Percentiles rank a stretch among this genome's conserved stretches.
phyloP scores from a whole-genome alignment of 768 basidiomycete species.

The Agaricus blazei region DNA sequence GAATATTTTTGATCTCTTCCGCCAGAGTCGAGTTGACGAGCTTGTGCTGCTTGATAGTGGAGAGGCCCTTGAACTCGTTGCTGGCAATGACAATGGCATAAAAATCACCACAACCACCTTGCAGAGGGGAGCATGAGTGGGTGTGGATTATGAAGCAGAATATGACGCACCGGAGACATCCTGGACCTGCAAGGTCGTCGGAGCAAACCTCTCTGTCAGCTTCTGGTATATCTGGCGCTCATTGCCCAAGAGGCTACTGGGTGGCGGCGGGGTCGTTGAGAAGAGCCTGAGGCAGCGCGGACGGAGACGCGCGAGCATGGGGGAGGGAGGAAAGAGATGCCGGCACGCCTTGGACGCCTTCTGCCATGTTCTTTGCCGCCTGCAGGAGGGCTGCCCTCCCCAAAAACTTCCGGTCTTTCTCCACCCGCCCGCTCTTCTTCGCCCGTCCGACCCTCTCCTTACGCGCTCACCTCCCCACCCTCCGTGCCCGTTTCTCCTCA shows the following conservation, averaged over 20 bases:
- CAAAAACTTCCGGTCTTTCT: too few relatives aligned
- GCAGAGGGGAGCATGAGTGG: background rate
- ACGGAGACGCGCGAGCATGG: slow-evolving; percentile 3
- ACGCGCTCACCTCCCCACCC: background rate
- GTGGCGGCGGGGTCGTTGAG: slow-evolving; percentile 2
- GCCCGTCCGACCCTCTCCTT: background rate
- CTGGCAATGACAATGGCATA: slow-evolving; percentile 90
- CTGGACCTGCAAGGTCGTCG: slow-evolving; percentile 78
- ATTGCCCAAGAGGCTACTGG: slow-evolving; percentile 42
- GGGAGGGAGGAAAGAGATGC: slow-evolving; percentile 9
- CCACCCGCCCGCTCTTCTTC: background rate
- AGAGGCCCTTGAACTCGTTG: slow-evolving; percentile 76
- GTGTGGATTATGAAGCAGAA: background rate
- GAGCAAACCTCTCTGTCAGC: slow-evolving; percentile 68
- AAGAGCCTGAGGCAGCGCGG: background rate
- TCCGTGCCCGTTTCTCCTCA: slow-evolving; percentile 3
- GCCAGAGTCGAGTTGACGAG: slow-evolving; percentile 84
- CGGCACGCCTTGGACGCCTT: background rate
- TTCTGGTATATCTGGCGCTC: slow-evolving; percentile 71
- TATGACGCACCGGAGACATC: slow-evolving; percentile 84
- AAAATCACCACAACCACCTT: slow-evolving; percentile 96
- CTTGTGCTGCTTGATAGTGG: slow-evolving; percentile 90
- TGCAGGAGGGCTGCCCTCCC: slow-evolving; percentile 4
- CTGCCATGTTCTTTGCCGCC: background rate
- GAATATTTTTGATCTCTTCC: slow-evolving; percentile 85